Conservation (phyloP, 2,329 filamentous ascomycete species). For the Curvularia eragrostidis region DNA sequence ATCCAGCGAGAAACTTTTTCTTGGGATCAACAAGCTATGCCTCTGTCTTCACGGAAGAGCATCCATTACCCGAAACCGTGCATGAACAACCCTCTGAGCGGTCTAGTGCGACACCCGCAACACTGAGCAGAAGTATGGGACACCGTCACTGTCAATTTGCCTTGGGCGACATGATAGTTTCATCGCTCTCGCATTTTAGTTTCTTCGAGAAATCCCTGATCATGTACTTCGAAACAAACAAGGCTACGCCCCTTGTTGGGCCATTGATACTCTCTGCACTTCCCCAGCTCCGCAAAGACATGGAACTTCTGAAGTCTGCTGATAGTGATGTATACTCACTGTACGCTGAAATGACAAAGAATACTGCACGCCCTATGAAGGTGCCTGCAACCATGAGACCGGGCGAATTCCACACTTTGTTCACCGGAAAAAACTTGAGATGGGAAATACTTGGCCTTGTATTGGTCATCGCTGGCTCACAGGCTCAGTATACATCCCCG, state of each 20-base stretch:
- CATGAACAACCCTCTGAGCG: conserved; percentile 40
- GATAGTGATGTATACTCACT: conserved; percentile 28
- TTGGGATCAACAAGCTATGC: conserved; percentile 49
- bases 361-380: conserved; percentile 41
- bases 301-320: conserved; percentile 32
- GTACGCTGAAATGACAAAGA: conserved; percentile 43
- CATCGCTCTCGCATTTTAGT: conserved; percentile 37
- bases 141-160: conserved; percentile 41
- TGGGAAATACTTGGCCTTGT: conserved; percentile 46
- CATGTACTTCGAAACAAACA: conserved; percentile 38
- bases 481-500: conserved; percentile 41
- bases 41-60: conserved; percentile 43
- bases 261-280: conserved; percentile 41
- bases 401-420: conserved; percentile 43
- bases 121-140: conserved; percentile 26
- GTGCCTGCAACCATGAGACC: conserved; percentile 41
- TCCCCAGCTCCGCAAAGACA: conserved; percentile 40
- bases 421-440: conserved; percentile 44
- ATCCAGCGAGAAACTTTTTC: conserved; percentile 41
- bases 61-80: conserved; percentile 38
- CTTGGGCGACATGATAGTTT: conserved; percentile 37
- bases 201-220: conserved; percentile 39
- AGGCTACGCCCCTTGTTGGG: conserved; percentile 35
- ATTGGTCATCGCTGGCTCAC: conserved; percentile 36
- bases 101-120: conserved; percentile 32